These are phyloP conservation scores for Suaeda aralocaspica DNA, from an alignment of 148 eudicot species.

Conservation along the genomic window DNA sequence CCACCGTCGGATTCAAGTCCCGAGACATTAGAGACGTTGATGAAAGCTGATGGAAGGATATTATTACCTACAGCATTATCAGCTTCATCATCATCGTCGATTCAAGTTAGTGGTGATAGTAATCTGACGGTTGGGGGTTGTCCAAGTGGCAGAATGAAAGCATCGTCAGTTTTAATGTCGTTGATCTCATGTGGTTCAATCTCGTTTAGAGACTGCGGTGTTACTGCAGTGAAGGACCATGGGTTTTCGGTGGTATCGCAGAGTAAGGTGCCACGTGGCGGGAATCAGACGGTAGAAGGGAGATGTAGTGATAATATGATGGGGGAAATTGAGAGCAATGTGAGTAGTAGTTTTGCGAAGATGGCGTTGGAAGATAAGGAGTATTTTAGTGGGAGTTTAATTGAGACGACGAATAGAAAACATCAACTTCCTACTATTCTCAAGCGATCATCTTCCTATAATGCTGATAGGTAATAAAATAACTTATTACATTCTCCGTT, in stretches of 20 bases:
- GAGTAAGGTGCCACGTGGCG: slow-evolving; percentile 62
- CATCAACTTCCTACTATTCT: slow-evolving; percentile 17
- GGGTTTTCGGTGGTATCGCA: slow-evolving; percentile 56
- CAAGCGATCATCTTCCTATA: slow-evolving; percentile 38
- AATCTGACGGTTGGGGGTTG: slow-evolving; percentile 36
- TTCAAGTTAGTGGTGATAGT: neutral
- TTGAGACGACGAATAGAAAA: slow-evolving; percentile 31
- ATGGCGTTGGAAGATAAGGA: slow-evolving; percentile 46
- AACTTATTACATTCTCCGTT: too few species aligned
- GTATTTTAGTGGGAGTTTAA: slow-evolving; percentile 41
- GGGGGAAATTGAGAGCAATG: slow-evolving; percentile 22
- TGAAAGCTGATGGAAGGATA: slow-evolving; percentile 66
- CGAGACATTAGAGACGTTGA: slow-evolving; percentile 70
- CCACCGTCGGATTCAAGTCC: slow-evolving; percentile 98
- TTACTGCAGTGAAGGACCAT: slow-evolving; percentile 38
- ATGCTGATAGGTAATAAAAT: slow-evolving; percentile 35
- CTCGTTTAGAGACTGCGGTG: slow-evolving; percentile 70
- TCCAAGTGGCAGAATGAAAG: slow-evolving; percentile 51
- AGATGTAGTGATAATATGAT: slow-evolving; percentile 23
- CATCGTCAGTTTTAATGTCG: slow-evolving; percentile 76
- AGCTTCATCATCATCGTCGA: slow-evolving; percentile 4
- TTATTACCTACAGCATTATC: slow-evolving; percentile 9
- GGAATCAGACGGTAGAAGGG: slow-evolving; percentile 41
- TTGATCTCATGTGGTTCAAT: slow-evolving; percentile 76
- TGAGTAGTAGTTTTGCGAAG: slow-evolving; percentile 30